Conservation (phyloP, 2,329 filamentous ascomycete genomes). For the Zasmidium cellare region DNA sequence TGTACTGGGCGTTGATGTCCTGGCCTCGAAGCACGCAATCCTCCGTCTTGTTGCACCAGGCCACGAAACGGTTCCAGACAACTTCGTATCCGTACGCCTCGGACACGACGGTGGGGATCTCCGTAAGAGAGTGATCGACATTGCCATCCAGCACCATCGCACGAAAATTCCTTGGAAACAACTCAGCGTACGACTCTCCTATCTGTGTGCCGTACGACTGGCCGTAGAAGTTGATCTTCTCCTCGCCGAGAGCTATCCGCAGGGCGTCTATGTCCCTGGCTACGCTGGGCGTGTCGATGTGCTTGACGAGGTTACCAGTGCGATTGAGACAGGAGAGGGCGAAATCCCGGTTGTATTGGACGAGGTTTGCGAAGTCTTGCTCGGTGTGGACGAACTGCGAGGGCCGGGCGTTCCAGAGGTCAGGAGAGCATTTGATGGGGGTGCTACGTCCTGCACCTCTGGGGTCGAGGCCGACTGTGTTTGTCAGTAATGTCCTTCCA, state of each 20-base stretch:
- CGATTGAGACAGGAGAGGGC: constrained; percentile 42
- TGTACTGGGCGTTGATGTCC: neutral
- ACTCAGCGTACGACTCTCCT: constrained; percentile 45
- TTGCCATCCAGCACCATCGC: constrained; percentile 42
- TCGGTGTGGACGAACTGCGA: constrained; percentile 38
- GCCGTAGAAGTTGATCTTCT: constrained; percentile 44
- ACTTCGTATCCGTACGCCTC: constrained; percentile 41
- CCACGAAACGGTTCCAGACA: constrained; percentile 40
- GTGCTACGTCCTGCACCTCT: constrained; percentile 1
- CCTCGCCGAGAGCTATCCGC: constrained; percentile 36
- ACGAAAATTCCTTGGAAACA: constrained; percentile 43
- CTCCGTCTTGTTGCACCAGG: constrained; percentile 35
- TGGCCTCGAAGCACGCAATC: constrained; percentile 35
- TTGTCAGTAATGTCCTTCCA: too few species aligned
- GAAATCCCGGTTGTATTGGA: constrained; percentile 41
- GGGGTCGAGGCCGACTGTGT: constrained; percentile 3
- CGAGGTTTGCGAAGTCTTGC: constrained; percentile 39
- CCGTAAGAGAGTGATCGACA: constrained; percentile 42
- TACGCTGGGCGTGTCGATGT: constrained; percentile 44
- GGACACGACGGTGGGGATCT: constrained; percentile 37
- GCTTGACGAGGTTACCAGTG: constrained; percentile 43
- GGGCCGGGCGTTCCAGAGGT: neutral
- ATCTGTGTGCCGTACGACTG: constrained; percentile 50
- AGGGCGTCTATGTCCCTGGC: constrained; percentile 40
- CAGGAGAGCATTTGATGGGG: neutral